These are phyloP conservation scores for Xerocomus nothofagi DNA, from an alignment of 1,284 basidiomycete species.

Conservation along the genomic window DNA sequence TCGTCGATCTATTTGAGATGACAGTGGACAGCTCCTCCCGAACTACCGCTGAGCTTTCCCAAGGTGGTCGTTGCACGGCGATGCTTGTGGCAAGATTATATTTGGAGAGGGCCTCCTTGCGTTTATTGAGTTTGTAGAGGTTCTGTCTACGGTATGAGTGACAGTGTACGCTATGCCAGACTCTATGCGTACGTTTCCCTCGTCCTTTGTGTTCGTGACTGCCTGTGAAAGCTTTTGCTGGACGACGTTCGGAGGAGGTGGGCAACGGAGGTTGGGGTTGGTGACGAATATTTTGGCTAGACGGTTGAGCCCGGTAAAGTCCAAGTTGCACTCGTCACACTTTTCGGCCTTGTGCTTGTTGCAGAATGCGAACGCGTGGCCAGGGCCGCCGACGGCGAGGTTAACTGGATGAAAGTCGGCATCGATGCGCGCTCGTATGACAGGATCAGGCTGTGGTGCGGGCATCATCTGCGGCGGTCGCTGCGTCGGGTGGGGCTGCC, in stretches of 20 bases:
- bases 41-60: slow-evolving; percentile 82
- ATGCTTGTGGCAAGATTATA: slow-evolving; percentile 86
- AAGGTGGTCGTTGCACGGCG: slow-evolving; percentile 83
- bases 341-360: slow-evolving; percentile 63
- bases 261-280: slow-evolving; percentile 75
- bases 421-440: slow-evolving; percentile 73
- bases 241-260: slow-evolving; percentile 78
- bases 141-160: slow-evolving; percentile 44
- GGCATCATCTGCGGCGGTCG: slow-evolving; percentile 38
- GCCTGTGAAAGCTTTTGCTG: slow-evolving; percentile 73
- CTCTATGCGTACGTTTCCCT: slow-evolving; percentile 72
- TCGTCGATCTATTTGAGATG: slow-evolving; percentile 89
- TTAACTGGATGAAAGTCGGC: slow-evolving; percentile 64
- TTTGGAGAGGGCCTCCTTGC: slow-evolving; percentile 73
- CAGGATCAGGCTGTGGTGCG: slow-evolving; percentile 58
- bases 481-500: slow-evolving; percentile 33
- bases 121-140: slow-evolving; percentile 75
- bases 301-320: slow-evolving; percentile 71
- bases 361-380: slow-evolving; percentile 57
- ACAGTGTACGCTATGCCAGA: slow-evolving; percentile 3
- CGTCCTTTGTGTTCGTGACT: slow-evolving; percentile 80
- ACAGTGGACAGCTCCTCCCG: slow-evolving; percentile 89
- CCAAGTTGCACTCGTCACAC: slow-evolving; percentile 68
- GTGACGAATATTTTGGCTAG: slow-evolving; percentile 68
- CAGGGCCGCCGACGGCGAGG: slow-evolving; percentile 53